Evolutionary conservation across 2,329 filamentous ascomycete genomes (phyloP).

Genomic region (Periconia macrospinosa): DNA sequence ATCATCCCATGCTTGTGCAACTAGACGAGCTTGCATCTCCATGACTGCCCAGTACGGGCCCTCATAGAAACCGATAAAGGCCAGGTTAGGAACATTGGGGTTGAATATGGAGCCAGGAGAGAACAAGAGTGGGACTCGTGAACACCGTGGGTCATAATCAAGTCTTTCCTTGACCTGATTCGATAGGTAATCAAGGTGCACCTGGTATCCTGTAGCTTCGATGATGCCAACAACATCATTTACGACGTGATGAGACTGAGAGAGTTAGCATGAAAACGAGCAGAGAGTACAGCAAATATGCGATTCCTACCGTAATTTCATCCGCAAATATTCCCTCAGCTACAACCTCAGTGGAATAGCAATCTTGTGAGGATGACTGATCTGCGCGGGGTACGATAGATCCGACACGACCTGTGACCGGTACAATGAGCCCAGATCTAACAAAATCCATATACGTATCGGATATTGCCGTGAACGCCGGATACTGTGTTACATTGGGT

Average conservation of each 20-base stretch:
- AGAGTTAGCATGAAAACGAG: conserved; percentile 6
- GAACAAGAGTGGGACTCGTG: conserved; percentile 58
- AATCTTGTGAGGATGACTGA: conserved; percentile 4
- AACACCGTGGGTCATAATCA: conserved; percentile 59
- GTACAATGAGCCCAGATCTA: conserved; percentile 57
- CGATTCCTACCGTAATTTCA: conserved; percentile 5
- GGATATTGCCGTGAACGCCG: conserved; percentile 69
- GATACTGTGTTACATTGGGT: conserved; percentile 51
- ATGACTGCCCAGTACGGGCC: conserved; percentile 85
- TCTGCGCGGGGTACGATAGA: conserved; percentile 16
- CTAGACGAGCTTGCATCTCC: conserved; percentile 78
- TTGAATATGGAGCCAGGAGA: conserved; percentile 69
- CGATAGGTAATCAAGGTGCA: conserved; percentile 67
- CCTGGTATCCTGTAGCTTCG: conserved; percentile 73
- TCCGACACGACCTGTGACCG: conserved; percentile 41
- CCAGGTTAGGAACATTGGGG: conserved; percentile 63
- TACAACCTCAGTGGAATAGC: conserved; percentile 12
- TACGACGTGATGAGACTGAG: conserved; percentile 11
- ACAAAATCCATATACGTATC: conserved; percentile 76
- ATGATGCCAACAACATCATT: conserved; percentile 59
- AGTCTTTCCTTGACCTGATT: conserved; percentile 58
- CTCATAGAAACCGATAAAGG: conserved; percentile 82
- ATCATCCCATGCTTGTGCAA: conserved; percentile 62
- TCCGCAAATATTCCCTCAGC: conserved; percentile 6
- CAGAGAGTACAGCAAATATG: too few species aligned